Evolutionary conservation across 768 basidiomycete species (phyloP), one percentile per base, ranked within the genome.

Genomic region (Mycena albidolilacea): DNA sequence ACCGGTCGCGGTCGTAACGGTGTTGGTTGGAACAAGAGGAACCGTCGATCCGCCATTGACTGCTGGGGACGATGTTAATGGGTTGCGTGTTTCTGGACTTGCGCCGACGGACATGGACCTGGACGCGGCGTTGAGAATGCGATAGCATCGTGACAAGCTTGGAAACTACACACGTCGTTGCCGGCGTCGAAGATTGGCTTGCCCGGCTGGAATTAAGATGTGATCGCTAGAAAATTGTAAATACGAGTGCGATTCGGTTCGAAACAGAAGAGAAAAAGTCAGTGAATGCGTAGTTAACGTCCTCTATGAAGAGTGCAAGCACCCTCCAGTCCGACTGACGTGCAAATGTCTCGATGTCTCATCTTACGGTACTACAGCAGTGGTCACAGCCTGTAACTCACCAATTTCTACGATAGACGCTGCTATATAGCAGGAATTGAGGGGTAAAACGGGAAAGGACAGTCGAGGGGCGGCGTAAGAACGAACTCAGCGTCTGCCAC

Each of bases 1-100:
- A 54, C 94, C 94, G 21, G 94, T 92, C 68, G 87, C 89, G 8
- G 93, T 95, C 3, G 93, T 91, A 62, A 96, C 94, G 69, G 88
- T 94, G 82, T 96, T 96, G 11, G 95, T 96, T 9, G 95, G 95
- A 2, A 95, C 89, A 41, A 95, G 85, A 7, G 85, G 80, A 7
- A 84, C 82, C 14, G 89, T 78, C 81, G 87, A 87, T 64, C 81
- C 74, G 67, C 86, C 86, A 79, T 85, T 83, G 74, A 81, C 78
- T 65, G 82, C 77, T 38, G 82, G 77, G 23, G 84, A 77, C n/a
- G 80, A 66, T 2, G 79, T 74, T 71, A 78, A 58, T 30, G 82
- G 75, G 67, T 78, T 82, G 68, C 82, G 81, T 72, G 83, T 80
- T 48, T 74, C 76, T 48, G 81, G 71, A 55, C 80, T 78, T 50